Conservation (phyloP, 1,284 basidiomycete species). For the Cryptococcus sp. region DNA sequence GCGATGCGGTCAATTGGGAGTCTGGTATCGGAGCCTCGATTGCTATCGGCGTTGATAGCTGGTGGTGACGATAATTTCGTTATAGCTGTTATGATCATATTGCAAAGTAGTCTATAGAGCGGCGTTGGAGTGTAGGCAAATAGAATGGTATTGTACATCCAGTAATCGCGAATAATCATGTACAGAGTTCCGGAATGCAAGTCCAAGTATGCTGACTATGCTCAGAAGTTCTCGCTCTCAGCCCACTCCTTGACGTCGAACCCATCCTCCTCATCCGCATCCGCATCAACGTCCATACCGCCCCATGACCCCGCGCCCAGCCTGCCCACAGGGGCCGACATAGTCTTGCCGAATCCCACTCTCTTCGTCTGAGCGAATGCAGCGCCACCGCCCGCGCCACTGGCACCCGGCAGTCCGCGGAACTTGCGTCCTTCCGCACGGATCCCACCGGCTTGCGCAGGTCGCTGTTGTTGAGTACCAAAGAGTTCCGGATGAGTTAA, state of each 20-base stretch:
- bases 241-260: conserved; percentile 47
- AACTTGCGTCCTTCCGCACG: conserved; percentile 10
- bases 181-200: too few relatives aligned
- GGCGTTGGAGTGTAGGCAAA: too few relatives aligned
- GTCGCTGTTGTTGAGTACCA: background rate
- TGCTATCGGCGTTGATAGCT: conserved; percentile 9
- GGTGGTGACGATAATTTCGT: conserved; percentile 3
- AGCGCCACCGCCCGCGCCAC: conserved; percentile 1
- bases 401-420: conserved; percentile 26
- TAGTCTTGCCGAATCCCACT: conserved; percentile 33
- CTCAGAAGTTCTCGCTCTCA: conserved; percentile 35
- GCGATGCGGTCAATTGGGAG: background rate
- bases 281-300: conserved; percentile 39
- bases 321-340: conserved; percentile 43
- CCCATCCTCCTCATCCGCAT: conserved; percentile 33
- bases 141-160: too few relatives aligned
- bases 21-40: background rate
- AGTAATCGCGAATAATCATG: too few relatives aligned
- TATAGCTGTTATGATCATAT: background rate
- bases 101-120: background rate
- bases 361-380: conserved; percentile 1
- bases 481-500: conserved; percentile 42
- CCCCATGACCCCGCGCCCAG: conserved; percentile 27
- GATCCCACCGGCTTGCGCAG: background rate
- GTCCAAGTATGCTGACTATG: background rate